Conservation (phyloP, 345 rosid species). For the Gossypium raimondii region DNA sequence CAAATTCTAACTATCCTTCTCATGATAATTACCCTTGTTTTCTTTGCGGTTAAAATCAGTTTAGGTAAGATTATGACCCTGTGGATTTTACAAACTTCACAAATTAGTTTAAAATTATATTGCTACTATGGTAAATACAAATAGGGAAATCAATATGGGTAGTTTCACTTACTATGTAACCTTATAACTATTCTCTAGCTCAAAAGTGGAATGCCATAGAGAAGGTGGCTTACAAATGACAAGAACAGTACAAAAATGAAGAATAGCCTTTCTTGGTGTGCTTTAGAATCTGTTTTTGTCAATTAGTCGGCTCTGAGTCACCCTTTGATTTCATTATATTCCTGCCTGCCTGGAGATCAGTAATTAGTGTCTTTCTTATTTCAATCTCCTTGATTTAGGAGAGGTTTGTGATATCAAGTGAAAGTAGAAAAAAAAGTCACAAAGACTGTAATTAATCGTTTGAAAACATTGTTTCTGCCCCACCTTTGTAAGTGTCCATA, state of each 20-base stretch:
- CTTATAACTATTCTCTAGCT: not conserved
- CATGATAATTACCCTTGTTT: not conserved
- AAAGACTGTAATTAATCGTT: not conserved
- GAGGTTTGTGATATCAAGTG: not conserved
- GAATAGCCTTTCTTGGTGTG: not conserved
- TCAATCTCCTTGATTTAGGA: not conserved
- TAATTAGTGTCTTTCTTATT: not conserved
- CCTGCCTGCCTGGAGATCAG: not conserved
- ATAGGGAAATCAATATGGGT: not conserved
- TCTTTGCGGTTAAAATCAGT: not conserved
- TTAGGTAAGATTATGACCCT: not conserved
- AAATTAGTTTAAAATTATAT: not conserved
- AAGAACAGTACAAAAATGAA: not conserved
- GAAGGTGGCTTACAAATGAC: not conserved
- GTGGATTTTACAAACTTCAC: not conserved
- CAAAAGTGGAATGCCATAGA: not conserved
- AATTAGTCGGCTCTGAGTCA: not conserved
- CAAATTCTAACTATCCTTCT: not conserved
- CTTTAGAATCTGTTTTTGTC: not conserved
- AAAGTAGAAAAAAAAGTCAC: not conserved
- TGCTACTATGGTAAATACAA: not conserved
- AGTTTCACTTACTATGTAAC: not conserved
- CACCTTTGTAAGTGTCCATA: not conserved
- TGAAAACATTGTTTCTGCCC: not conserved
- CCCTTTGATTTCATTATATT: not conserved